Evolutionary conservation across 805 yeast species (phyloP).

Genomic region (Yarrowia porcina): DNA sequence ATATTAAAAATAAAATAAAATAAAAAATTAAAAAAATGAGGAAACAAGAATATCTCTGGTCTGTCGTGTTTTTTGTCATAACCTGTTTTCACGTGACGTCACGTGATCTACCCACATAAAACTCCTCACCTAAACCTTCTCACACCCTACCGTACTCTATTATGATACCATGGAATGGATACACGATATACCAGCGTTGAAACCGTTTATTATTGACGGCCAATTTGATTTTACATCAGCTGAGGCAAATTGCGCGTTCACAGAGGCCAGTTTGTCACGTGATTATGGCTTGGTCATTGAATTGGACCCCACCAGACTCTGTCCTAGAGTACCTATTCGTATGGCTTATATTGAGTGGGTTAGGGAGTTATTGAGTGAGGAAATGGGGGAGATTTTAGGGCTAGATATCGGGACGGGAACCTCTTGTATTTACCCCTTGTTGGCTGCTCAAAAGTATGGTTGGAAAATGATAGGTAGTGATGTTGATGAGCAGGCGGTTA

Average conservation of each 20-base stretch:
- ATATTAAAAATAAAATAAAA: too few species aligned
- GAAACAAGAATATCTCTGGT: too few species aligned
- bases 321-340: constrained; percentile 12
- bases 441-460: neutral
- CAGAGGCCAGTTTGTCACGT: neutral
- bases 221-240: neutral
- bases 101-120: neutral
- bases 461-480: constrained; percentile 13
- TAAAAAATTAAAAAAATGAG: too few species aligned
- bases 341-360: constrained; percentile 13
- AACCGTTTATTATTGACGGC: neutral
- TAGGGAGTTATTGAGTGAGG: neutral
- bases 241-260: constrained; percentile 7
- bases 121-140: too few species aligned
- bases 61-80: too few species aligned
- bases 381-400: neutral
- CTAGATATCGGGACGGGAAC: constrained; percentile 15
- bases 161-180: constrained; percentile 9
- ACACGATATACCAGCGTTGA: neutral
- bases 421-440: neutral
- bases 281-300: neutral
- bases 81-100: too few species aligned
- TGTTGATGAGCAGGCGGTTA: neutral
- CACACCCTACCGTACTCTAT: too few species aligned
- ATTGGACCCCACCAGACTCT: neutral